Percentiles rank a stretch among this genome's conserved stretches.
These are phyloP conservation scores for Panaeolus papilionaceus DNA, from an alignment of 768 basidiomycete species.

Conservation along the genomic window DNA sequence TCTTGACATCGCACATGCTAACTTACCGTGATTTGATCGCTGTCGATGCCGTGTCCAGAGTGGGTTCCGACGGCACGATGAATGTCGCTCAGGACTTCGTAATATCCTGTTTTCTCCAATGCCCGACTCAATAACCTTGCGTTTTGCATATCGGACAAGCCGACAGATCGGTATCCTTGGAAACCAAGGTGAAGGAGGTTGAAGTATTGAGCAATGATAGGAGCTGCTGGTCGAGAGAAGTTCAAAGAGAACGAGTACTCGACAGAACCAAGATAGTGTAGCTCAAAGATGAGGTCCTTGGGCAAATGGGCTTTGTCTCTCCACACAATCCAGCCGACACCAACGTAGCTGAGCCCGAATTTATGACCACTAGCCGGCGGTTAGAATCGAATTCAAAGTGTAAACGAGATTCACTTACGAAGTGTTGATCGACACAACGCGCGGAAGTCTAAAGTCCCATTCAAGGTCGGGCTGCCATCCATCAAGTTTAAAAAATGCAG, in stretches of 20 bases:
- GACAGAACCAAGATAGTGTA: slow-evolving; percentile 60
- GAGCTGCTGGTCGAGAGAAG: slow-evolving; percentile 67
- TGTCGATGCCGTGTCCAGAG: slow-evolving; percentile 45
- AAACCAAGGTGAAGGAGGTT: slow-evolving; percentile 67
- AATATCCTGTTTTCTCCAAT: slow-evolving; percentile 61
- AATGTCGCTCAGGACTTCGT: slow-evolving; percentile 59
- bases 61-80: slow-evolving; percentile 48
- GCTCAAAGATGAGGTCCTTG: slow-evolving; percentile 76
- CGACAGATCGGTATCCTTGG: slow-evolving; percentile 58
- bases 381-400: background rate
- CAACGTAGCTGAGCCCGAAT: slow-evolving; percentile 61
- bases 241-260: slow-evolving; percentile 81
- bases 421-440: slow-evolving; percentile 67
- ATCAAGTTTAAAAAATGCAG: slow-evolving; percentile 30
- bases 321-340: slow-evolving; percentile 77
- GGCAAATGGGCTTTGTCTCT: slow-evolving; percentile 67
- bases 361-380: slow-evolving; percentile 60
- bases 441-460: slow-evolving; percentile 71
- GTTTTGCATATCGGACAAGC: slow-evolving; percentile 60
- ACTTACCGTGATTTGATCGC: slow-evolving; percentile 63
- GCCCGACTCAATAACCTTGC: slow-evolving; percentile 69
- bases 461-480: slow-evolving; percentile 52
- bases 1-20: slow-evolving; percentile 3
- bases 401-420: slow-evolving; percentile 39
- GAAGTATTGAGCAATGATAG: slow-evolving; percentile 69